Percentiles rank a stretch among this genome's conserved stretches.
phyloP scores from a whole-genome alignment of 345 rosid species.

The Melastoma malabathricum region DNA sequence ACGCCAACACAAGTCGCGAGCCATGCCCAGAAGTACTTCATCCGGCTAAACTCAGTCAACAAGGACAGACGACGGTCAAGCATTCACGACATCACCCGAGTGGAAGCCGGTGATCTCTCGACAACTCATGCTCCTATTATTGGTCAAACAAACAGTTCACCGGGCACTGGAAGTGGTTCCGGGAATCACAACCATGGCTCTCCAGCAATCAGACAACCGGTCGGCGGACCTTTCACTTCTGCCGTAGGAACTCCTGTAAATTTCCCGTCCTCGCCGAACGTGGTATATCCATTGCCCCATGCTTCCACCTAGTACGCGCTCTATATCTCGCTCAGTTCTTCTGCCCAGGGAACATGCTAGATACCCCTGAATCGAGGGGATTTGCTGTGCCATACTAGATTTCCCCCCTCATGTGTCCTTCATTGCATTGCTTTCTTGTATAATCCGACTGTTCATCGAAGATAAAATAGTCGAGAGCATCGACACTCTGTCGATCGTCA shows the following conservation, averaged over 20 bases:
- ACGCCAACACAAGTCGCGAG: slow-evolving; percentile 17
- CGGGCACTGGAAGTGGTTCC: slow-evolving; percentile 4
- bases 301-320: background rate
- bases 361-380: no score
- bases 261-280: background rate
- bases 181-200: slow-evolving; percentile 8
- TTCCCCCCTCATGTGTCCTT: no score
- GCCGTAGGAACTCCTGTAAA: slow-evolving; percentile 15
- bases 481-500: no score
- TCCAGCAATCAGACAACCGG: slow-evolving; percentile 9
- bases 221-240: slow-evolving; percentile 6
- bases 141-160: slow-evolving; percentile 6
- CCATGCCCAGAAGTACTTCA: slow-evolving; percentile 20
- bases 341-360: no score
- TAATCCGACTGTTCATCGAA: no score
- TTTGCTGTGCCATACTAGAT: no score
- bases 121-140: slow-evolving; percentile 11
- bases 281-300: slow-evolving; percentile 3
- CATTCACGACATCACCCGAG: slow-evolving; percentile 14
- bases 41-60: slow-evolving; percentile 12
- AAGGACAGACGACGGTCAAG: slow-evolving; percentile 16
- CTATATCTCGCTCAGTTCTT: no score
- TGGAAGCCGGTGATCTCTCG: slow-evolving; percentile 10
- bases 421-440: no score
- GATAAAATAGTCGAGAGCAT: no score